Conservation (phyloP, 495 filamentous ascomycete species). For the Penicillium turbatum region DNA sequence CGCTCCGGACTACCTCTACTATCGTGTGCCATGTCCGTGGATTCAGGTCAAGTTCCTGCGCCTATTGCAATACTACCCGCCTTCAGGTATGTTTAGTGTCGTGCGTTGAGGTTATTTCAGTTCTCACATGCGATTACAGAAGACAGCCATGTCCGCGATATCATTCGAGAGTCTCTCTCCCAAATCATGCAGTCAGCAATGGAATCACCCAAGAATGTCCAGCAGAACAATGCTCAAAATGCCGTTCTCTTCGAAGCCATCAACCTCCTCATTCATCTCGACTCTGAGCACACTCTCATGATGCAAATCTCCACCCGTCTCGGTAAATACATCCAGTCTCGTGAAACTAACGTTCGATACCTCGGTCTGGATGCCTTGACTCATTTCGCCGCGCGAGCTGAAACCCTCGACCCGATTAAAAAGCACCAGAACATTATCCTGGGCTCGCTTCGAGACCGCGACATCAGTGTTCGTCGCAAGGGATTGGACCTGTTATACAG, state of each 20-base stretch:
- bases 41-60: constrained; percentile 92
- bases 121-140: constrained; percentile 48
- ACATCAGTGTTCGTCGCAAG: constrained; percentile 95
- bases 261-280: constrained; percentile 97
- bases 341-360: constrained; percentile 97
- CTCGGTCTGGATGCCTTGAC: constrained; percentile 97
- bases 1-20: constrained; percentile 87
- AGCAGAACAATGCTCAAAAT: constrained; percentile 99
- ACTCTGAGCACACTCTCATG: constrained; percentile 93
- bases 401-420: constrained; percentile 96
- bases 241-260: constrained; percentile 98
- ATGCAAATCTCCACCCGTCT: constrained; percentile 91
- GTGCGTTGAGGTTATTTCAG: constrained; percentile 11
- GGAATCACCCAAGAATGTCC: constrained; percentile 95
- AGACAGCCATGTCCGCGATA: constrained; percentile 83
- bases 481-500: constrained; percentile 96
- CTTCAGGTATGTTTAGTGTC: constrained; percentile 64
- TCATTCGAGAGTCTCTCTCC: constrained; percentile 88
- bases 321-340: constrained; percentile 93
- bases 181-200: constrained; percentile 85
- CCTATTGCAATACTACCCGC: constrained; percentile 91
- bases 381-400: constrained; percentile 89
- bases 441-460: constrained; percentile 86
- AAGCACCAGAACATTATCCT: constrained; percentile 96
- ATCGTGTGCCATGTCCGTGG: constrained; percentile 99